These are phyloP conservation scores for Neurospora tetraspora DNA, from an alignment of 495 filamentous ascomycete genomes.

Conservation along the genomic window DNA sequence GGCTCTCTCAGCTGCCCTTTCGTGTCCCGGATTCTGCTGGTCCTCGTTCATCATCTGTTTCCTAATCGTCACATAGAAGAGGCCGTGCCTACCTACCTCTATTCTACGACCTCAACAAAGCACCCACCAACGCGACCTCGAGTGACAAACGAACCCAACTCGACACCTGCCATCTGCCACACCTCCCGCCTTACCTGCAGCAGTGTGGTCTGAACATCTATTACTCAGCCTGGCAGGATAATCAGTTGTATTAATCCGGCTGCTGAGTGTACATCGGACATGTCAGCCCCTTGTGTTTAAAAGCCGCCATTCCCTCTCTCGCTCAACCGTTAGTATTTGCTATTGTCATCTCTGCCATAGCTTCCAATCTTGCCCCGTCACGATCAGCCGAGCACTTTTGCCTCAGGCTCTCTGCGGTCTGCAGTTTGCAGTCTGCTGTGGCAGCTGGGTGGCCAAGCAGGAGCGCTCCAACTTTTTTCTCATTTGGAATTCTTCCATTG, in stretches of 20 bases:
- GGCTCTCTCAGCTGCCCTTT: neutral
- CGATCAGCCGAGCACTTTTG: neutral
- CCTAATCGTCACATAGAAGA: neutral
- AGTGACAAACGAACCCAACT: neutral
- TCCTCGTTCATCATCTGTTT: neutral
- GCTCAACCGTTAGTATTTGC: neutral
- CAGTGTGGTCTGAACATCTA: neutral
- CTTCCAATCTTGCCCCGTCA: neutral
- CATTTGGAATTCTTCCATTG: neutral
- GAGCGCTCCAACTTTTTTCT: neutral
- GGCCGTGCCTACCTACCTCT: neutral
- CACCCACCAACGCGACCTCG: neutral
- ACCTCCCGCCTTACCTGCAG: neutral
- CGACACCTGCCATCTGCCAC: neutral
- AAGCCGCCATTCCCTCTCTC: neutral
- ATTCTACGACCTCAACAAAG: neutral
- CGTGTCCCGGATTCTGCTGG: neutral
- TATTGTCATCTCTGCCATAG: neutral
- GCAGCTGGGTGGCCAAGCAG: neutral
- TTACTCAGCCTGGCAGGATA: neutral
- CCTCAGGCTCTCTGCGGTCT: neutral
- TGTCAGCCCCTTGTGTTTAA: neutral
- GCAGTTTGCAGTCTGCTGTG: neutral
- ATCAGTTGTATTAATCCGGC: neutral
- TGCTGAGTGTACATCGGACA: neutral